Percentiles rank a stretch among this genome's conserved stretches.
These are phyloP conservation scores for Fennellomyces sp. DNA, from an alignment of 371 early-diverging fungal genomes.

Conservation along the genomic window DNA sequence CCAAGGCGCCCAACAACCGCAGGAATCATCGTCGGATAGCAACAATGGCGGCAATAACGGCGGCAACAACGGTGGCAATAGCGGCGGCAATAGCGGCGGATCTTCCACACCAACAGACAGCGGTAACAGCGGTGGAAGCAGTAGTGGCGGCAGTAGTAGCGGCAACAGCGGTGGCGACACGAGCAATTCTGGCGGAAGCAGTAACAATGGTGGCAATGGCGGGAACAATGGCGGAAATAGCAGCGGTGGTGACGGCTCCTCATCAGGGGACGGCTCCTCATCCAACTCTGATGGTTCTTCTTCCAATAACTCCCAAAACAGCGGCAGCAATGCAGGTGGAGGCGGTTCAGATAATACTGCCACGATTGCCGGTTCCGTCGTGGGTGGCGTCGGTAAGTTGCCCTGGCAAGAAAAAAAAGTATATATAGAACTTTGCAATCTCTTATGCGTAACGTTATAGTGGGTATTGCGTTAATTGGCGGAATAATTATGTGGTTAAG, in stretches of 20 bases:
- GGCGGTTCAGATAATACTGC: slow-evolving; percentile 5
- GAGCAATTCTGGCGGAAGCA: not conserved
- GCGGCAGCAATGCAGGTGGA: not conserved
- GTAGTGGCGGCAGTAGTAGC: not conserved
- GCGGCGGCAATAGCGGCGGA: not conserved
- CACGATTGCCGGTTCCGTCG: slow-evolving; percentile 14
- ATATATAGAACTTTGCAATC: not conserved
- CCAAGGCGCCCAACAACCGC: not conserved
- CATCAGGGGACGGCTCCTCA: not conserved
- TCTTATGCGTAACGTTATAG: slow-evolving; percentile 16
- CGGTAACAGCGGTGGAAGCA: not conserved
- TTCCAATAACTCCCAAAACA: not conserved
- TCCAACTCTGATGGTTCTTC: not conserved
- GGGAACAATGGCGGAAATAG: slow-evolving; percentile 7
- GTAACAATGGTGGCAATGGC: not conserved
- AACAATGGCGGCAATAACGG: not conserved
- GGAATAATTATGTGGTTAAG: slow-evolving; percentile 34
- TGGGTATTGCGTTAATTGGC: slow-evolving; percentile 44
- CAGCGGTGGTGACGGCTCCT: slow-evolving; percentile 8
- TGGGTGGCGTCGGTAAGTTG: slow-evolving; percentile 20
- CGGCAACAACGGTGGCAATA: not conserved
- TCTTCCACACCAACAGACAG: slow-evolving; percentile 4
- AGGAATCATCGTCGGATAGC: not conserved
- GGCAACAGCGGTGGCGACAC: not conserved
- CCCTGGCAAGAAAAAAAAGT: too few species aligned